A percentile compares a stretch with the other conserved stretches of the same genome.
These are phyloP conservation scores for Ceratocystis smalleyi DNA, from an alignment of 2,329 filamentous ascomycete species.

Conservation along the genomic window DNA sequence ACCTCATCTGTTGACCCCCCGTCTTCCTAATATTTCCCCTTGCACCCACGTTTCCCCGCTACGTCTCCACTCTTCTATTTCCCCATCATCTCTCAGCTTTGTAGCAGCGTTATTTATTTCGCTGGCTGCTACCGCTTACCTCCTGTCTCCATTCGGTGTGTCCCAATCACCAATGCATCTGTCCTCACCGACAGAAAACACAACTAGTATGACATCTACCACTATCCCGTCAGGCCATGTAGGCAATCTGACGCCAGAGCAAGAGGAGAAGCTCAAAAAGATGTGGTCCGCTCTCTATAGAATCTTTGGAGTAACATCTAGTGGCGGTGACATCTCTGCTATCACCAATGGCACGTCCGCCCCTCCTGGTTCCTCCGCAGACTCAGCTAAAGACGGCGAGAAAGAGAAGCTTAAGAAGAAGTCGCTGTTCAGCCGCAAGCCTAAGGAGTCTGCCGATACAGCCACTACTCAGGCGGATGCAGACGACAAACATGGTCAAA, in stretches of 20 bases:
- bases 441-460: constrained; percentile 37
- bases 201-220: constrained; percentile 21
- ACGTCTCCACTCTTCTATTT: constrained; percentile 13
- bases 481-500: constrained; percentile 88
- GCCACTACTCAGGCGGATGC: constrained; percentile 31
- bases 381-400: constrained; percentile 25
- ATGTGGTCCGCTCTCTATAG: constrained; percentile 67
- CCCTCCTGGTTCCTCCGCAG: constrained; percentile 22
- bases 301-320: constrained; percentile 48
- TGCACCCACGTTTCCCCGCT: not conserved
- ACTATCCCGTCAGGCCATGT: constrained; percentile 50
- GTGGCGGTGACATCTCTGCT: not conserved
- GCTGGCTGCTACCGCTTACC: not conserved
- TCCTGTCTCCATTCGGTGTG: not conserved
- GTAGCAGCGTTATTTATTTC: not conserved
- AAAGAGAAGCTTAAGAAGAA: constrained; percentile 64
- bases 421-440: constrained; percentile 49
- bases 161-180: not conserved
- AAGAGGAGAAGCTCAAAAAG: constrained; percentile 76
- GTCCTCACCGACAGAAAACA: not conserved
- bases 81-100: not conserved
- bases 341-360: constrained; percentile 20
- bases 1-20: too few species aligned
- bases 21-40: not conserved
- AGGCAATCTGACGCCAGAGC: constrained; percentile 74